Percentiles rank a stretch among this genome's conserved stretches.
These are phyloP conservation scores for Malus hybrid DNA, from an alignment of 331 rosid genomes.

Conservation along the genomic window DNA sequence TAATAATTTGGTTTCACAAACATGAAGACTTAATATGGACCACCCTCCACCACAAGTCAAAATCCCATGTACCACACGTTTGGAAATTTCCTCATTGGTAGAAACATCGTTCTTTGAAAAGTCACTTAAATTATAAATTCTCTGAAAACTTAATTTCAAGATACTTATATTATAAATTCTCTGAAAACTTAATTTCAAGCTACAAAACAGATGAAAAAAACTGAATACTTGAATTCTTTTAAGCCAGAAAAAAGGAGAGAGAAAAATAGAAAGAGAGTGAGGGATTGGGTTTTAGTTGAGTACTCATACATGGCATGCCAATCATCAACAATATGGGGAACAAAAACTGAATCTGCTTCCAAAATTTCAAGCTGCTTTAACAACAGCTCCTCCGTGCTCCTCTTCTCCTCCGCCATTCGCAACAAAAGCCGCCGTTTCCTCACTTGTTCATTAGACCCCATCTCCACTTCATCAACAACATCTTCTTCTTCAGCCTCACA, in stretches of 20 bases:
- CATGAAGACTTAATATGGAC: not conserved
- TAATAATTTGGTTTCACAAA: not conserved
- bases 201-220: not conserved
- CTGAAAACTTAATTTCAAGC: not conserved
- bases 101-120: not conserved
- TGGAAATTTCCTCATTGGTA: not conserved
- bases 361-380: not conserved
- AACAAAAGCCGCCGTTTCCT: not conserved
- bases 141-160: not conserved
- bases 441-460: conserved; percentile 10
- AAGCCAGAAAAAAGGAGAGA: not conserved
- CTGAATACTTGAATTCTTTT: not conserved
- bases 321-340: conserved; percentile 8
- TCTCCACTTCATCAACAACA: conserved; percentile 7
- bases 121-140: not conserved
- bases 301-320: conserved; percentile 13
- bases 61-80: conserved; percentile 20
- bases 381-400: not conserved
- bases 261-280: too few species aligned
- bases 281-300: not conserved
- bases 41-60: not conserved
- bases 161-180: not conserved
- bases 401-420: conserved; percentile 9
- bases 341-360: not conserved
- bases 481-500: not conserved